Base-by-base conservation (phyloP, 129 eudicot genomes). In the Centaurea solstitialis region DNA sequence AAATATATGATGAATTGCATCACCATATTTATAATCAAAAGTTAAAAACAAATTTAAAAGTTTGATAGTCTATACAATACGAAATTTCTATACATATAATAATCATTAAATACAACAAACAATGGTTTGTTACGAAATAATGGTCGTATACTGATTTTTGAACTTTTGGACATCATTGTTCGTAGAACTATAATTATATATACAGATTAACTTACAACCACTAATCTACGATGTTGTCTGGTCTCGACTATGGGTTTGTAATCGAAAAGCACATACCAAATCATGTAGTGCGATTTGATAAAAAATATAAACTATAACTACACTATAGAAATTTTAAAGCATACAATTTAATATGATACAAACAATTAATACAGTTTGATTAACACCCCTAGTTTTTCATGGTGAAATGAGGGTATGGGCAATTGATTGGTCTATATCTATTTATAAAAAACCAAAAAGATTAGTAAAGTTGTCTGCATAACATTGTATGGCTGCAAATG, bases 401-500 rank as follows among this genome's bases (percentile, higher is more conserved):
- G 6, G 7, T 8, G 15, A 47, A 11, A 30, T 57, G 33, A 50
- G 23, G 13, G 76, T 53, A 22, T n/a, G 62, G 69, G 68, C 78
- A 71, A 70, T 13, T 83, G 78, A 38, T 72, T 70, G 81, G 77
- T 76, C 77, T 59, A 33, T 40, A 57, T 45, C 21, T 39, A 50
- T 65, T 41, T 47, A 76, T 71, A 40, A 30, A 30, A 35, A 76
- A 26, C 76, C 68, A 76, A 70, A 82, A 83, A 13, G 82, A 77
- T 70, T 77, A 59, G 47, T 59, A 77, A 83, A 83, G 82, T 71
- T 39, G 39, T 33, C 37, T 26, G 30, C 71, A 40, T 73, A 76
- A 82, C 68, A 70, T 70, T 82, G 78, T 70, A 45, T 77, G 82
- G 86, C 82, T 82, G 64, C 68, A 83, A 77, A 83, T 77, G 53